These are phyloP conservation scores for Leccinum boreale DNA, from an alignment of 768 basidiomycete species.

Conservation along the genomic window DNA sequence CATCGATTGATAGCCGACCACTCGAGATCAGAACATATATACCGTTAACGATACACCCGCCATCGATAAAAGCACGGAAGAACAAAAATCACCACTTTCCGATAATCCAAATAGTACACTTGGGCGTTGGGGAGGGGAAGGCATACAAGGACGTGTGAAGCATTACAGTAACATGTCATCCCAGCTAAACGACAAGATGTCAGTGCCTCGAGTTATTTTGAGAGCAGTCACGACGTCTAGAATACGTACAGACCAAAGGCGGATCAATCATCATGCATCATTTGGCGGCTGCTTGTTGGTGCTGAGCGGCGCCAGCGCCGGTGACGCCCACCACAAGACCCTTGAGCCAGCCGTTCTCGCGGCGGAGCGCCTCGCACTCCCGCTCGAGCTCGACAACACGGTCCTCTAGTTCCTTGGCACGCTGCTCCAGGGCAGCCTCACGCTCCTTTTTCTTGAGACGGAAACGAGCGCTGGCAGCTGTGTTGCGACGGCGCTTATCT, in stretches of 20 bases:
- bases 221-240: neutral
- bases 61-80: neutral
- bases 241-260: slow-evolving; percentile 2
- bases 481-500: slow-evolving; percentile 92
- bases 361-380: slow-evolving; percentile 83
- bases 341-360: slow-evolving; percentile 93
- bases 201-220: neutral
- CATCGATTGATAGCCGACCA: neutral
- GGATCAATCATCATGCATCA: no score
- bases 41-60: slow-evolving; percentile 22
- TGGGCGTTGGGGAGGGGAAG: neutral
- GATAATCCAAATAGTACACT: neutral
- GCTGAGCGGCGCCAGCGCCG: slow-evolving; percentile 50
- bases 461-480: slow-evolving; percentile 90
- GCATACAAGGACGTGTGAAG: neutral
- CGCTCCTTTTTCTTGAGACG: slow-evolving; percentile 95
- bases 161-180: neutral
- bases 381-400: slow-evolving; percentile 81
- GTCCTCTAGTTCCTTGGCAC: slow-evolving; percentile 79
- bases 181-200: neutral
- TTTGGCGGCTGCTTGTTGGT: slow-evolving; percentile 22
- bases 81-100: neutral
- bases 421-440: slow-evolving; percentile 82
- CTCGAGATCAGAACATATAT: neutral
- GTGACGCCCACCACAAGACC: slow-evolving; percentile 87